A percentile compares a stretch with the other conserved stretches of the same genome.
These are phyloP conservation scores for Fusarium sp. DNA, from an alignment of 2,329 filamentous ascomycete genomes.

Conservation along the genomic window DNA sequence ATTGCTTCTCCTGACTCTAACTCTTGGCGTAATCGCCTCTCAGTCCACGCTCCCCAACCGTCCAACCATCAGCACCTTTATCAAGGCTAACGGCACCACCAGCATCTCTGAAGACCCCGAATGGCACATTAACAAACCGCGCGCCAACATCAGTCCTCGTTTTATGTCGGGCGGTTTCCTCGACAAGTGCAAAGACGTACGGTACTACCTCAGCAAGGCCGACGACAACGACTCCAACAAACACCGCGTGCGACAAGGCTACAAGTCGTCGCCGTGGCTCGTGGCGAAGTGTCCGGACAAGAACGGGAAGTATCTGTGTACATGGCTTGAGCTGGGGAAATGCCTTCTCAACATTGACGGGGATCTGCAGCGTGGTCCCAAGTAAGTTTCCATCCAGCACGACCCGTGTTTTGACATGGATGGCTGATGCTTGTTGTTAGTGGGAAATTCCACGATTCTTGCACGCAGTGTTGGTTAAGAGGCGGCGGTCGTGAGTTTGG, in stretches of 20 bases:
- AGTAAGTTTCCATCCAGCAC: background rate
- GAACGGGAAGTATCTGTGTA: constrained; percentile 28
- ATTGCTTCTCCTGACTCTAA: no score
- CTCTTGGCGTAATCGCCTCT: no score
- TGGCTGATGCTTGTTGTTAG: constrained; percentile 8
- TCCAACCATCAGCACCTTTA: no score
- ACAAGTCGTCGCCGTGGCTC: constrained; percentile 28
- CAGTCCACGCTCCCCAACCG: no score
- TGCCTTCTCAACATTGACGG: constrained; percentile 36
- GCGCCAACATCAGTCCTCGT: background rate
- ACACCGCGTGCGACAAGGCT: constrained; percentile 7
- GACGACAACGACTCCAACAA: constrained; percentile 21
- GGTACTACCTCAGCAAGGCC: constrained; percentile 29
- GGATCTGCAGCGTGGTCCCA: constrained; percentile 5
- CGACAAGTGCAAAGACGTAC: constrained; percentile 29
- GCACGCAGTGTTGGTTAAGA: constrained; percentile 28
- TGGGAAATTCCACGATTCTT: constrained; percentile 28
- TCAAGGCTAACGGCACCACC: no score
- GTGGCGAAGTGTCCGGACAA: constrained; percentile 27
- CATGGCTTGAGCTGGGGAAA: constrained; percentile 30
- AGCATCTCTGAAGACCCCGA: no score
- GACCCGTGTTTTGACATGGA: background rate
- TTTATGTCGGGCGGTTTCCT: constrained; percentile 23
- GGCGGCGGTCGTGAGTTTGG: background rate
- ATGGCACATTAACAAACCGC: background rate